phyloP scores from a whole-genome alignment of 2,329 filamentous ascomycete genomes.

The Diaporthe humulicola region DNA sequence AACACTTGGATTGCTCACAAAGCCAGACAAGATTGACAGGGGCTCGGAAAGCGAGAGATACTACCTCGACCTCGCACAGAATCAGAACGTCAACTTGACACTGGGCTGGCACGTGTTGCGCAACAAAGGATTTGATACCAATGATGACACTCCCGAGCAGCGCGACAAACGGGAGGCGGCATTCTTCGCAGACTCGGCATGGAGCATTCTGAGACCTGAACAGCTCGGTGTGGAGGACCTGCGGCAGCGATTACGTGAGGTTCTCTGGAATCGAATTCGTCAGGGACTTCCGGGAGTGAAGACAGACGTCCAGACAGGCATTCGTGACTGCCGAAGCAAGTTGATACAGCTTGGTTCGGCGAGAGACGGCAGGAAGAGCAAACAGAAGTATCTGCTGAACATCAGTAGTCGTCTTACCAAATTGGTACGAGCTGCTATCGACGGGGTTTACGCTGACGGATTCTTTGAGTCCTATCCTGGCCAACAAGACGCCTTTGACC shows the following conservation, averaged over 20 bases:
- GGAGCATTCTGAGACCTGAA: constrained; percentile 51
- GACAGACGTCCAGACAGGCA: constrained; percentile 55
- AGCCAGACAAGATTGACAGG: constrained; percentile 59
- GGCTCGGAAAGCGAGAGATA: constrained; percentile 56
- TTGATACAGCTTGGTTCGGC: constrained; percentile 63
- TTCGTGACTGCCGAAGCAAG: constrained; percentile 49
- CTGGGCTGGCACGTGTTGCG: constrained; percentile 68
- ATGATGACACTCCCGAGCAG: constrained; percentile 46
- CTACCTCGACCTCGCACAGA: constrained; percentile 58
- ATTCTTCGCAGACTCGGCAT: constrained; percentile 60
- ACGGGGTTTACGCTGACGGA: constrained; percentile 45
- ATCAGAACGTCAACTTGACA: constrained; percentile 59
- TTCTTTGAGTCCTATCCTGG: constrained; percentile 48
- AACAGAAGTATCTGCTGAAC: constrained; percentile 38
- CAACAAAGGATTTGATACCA: constrained; percentile 58
- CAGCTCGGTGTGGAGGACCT: constrained; percentile 63
- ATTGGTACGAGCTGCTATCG: constrained; percentile 43
- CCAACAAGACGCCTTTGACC: constrained; percentile 44
- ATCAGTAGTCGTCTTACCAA: constrained; percentile 38
- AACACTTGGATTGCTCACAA: constrained; percentile 70
- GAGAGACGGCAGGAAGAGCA: constrained; percentile 57
- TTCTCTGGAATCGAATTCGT: constrained; percentile 63
- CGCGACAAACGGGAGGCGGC: constrained; percentile 55
- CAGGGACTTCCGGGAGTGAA: constrained; percentile 60
- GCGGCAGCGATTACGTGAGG: constrained; percentile 61